phyloP scores from a whole-genome alignment of 257 asterid species.

The Ehretia macrophylla region DNA sequence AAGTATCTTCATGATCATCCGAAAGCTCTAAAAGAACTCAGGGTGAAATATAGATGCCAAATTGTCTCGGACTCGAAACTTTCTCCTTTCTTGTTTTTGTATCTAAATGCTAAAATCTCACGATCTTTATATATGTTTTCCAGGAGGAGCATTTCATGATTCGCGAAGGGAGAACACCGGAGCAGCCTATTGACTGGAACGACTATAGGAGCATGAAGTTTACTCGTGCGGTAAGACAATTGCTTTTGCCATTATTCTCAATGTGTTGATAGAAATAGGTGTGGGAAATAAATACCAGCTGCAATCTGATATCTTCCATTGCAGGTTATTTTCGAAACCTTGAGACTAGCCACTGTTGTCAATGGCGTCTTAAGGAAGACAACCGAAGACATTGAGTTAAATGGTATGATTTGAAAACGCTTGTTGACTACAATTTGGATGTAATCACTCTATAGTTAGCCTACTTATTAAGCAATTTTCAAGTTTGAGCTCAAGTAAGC shows the following conservation, averaged over 20 bases:
- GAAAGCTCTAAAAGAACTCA: slow-evolving; percentile 65
- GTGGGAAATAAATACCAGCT: background rate
- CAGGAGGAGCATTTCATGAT: slow-evolving; percentile 68
- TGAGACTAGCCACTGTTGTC: slow-evolving; percentile 59
- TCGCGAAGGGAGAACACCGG: slow-evolving; percentile 31
- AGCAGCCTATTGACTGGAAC: slow-evolving; percentile 49
- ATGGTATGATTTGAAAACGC: slow-evolving; percentile 34
- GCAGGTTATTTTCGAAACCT: slow-evolving; percentile 59
- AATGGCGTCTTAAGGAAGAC: slow-evolving; percentile 71
- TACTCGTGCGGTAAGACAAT: slow-evolving; percentile 61
- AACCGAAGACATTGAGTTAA: slow-evolving; percentile 45
- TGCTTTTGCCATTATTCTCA: background rate
- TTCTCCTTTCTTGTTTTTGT: background rate
- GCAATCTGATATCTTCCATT: background rate
- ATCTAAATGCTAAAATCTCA: background rate
- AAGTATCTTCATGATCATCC: slow-evolving; percentile 94
- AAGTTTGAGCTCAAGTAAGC: too few relatives aligned
- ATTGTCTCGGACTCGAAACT: background rate
- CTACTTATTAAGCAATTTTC: too few relatives aligned
- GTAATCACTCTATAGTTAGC: too few relatives aligned
- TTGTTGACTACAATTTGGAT: too few relatives aligned
- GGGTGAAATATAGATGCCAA: slow-evolving; percentile 31
- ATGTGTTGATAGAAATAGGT: background rate
- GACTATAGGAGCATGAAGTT: slow-evolving; percentile 63
- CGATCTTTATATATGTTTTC: background rate